Evolutionary conservation across 1,284 basidiomycete genomes (phyloP), one percentile per base, ranked within the genome.

Genomic region (Cutaneotrichosporon cyanovorans): DNA sequence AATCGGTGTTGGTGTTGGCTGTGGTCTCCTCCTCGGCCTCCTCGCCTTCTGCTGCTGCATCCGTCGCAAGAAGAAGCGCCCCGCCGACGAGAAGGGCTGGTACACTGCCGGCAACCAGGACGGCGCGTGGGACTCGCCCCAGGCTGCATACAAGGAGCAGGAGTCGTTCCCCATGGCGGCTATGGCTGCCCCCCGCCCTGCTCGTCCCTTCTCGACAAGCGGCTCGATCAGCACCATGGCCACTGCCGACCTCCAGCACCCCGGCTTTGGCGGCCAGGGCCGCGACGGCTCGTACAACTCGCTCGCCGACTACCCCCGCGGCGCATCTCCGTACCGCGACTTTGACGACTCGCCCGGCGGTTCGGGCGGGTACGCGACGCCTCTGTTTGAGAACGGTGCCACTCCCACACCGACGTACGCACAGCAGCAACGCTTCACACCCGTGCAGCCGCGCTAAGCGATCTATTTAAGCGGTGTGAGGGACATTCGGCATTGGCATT

Each of bases 181-280:
- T 19, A 28, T 44, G 23, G 35, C 35, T 19, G 50, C 56, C 10
- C 59, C 61, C 2, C 47, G 37, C 16, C 54, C 44, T 16, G 21
- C 50, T 14, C 51, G 59, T 3, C 45, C 47, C 12, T 60, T 59
- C 48, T 60, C 60, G 14, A 35, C 48, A 4, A 55, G 50, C 15
- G 50, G 55, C 4, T 61, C 58, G 19, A 43, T 66, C 14, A 56
- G 53, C 41, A 66, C 62, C n/a, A 69, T 69, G 57, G 66, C 62
- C 8, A 69, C 66, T 0, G 55, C 60, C 21, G 66, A 67, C 50
- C 52, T 69, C 32, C 35, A 36, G 47, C 16, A 39, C 18, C 25
- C 57, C 51, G 44, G 55, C 52, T 20, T 40, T 32, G 30, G 23
- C 47, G 14, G 51, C 9, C 4, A 5, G 14, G 25, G 12, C 3